Evolutionary conservation across 1,284 basidiomycete species (phyloP).

Genomic region (Ceratobasidium papillatum): DNA sequence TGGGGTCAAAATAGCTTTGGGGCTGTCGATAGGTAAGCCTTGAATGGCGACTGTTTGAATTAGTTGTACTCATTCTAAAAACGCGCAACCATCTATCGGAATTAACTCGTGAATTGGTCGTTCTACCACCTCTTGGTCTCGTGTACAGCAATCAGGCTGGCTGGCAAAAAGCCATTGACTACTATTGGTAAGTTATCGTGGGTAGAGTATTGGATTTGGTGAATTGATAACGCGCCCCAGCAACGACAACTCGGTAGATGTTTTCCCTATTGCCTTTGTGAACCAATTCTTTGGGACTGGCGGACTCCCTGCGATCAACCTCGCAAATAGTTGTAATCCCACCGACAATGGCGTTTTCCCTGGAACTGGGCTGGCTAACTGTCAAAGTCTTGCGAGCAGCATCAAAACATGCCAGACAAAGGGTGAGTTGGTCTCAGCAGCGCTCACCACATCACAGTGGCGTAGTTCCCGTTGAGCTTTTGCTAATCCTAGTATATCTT

Average conservation of each 20-base stretch:
- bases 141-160: constrained; percentile 47
- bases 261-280: constrained; percentile 60
- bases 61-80: constrained; percentile 33
- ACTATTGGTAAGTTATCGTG: constrained; percentile 59
- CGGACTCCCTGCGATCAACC: constrained; percentile 65
- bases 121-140: not conserved
- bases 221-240: not conserved
- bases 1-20: constrained; percentile 77
- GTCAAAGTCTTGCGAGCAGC: constrained; percentile 57
- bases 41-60: constrained; percentile 53
- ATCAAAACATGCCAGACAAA: constrained; percentile 67
- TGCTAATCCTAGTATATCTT: not conserved
- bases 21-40: constrained; percentile 52
- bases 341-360: constrained; percentile 56
- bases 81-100: not conserved
- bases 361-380: constrained; percentile 65
- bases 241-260: constrained; percentile 63
- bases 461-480: not conserved
- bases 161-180: constrained; percentile 64
- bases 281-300: constrained; percentile 69
- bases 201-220: not conserved
- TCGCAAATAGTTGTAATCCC: constrained; percentile 59
- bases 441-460: not conserved
- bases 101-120: not conserved
- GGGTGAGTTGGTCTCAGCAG: constrained; percentile 46